These are phyloP conservation scores for Wickerhamomyces bisporus DNA, from an alignment of 805 yeast genomes.

Conservation along the genomic window DNA sequence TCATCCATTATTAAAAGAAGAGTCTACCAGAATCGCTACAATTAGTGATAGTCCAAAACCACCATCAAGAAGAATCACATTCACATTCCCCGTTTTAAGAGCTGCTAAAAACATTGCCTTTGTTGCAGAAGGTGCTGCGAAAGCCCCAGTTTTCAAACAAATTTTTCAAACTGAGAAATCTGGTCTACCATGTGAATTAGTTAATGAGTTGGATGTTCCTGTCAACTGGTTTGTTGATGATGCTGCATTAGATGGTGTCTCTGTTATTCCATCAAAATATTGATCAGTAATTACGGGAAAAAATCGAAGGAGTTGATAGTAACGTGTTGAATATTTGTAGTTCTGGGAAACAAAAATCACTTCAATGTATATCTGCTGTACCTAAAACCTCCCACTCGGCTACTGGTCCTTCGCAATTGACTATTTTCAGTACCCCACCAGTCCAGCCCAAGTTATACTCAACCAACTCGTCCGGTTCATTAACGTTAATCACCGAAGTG, in stretches of 20 bases:
- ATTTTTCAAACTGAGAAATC: slow-evolving; percentile 52
- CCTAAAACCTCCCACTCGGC: slow-evolving; percentile 66
- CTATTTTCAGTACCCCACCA: slow-evolving; percentile 55
- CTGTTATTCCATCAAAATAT: slow-evolving; percentile 22
- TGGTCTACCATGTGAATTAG: slow-evolving; percentile 67
- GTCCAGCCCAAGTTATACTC: slow-evolving; percentile 47
- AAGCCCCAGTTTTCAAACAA: slow-evolving; percentile 64
- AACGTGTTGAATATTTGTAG: no score
- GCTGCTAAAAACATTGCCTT: slow-evolving; percentile 52
- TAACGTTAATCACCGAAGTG: slow-evolving; percentile 8
- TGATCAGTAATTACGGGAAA: no score
- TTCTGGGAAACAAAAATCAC: no score
- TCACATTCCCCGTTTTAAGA: slow-evolving; percentile 73
- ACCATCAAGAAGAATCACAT: slow-evolving; percentile 86
- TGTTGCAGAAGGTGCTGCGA: slow-evolving; percentile 86
- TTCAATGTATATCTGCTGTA: slow-evolving; percentile 27
- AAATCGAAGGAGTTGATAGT: no score
- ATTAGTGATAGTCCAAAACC: slow-evolving; percentile 88
- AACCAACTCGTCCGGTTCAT: slow-evolving; percentile 19
- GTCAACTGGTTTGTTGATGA: slow-evolving; percentile 83
- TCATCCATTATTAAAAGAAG: slow-evolving; percentile 59
- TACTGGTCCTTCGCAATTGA: slow-evolving; percentile 67
- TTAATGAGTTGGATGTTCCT: slow-evolving; percentile 52
- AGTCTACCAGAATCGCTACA: slow-evolving; percentile 47
- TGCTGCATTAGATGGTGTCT: slow-evolving; percentile 66